phyloP scores from a whole-genome alignment of 305 asterid genomes.

The Ilex paraguariensis region DNA sequence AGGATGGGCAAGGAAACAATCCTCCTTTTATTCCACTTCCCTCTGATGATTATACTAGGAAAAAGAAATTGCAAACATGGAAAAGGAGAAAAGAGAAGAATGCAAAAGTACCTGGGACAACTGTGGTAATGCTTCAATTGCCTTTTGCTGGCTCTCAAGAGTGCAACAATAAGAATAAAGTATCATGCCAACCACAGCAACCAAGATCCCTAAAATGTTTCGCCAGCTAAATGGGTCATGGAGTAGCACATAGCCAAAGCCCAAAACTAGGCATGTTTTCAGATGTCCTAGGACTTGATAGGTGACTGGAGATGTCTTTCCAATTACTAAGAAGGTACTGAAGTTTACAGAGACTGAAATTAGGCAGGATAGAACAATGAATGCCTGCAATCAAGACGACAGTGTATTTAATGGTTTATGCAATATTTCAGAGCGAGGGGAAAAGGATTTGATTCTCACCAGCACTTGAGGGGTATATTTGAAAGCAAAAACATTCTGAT shows the following conservation, averaged over 20 bases:
- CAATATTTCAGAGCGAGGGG: constrained; percentile 9
- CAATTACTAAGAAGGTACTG: constrained; percentile 32
- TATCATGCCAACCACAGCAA: constrained; percentile 14
- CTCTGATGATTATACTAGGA: no score
- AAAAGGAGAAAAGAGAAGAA: neutral
- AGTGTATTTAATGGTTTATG: constrained; percentile 11
- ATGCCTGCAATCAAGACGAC: constrained; percentile 15
- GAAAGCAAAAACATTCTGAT: constrained; percentile 64
- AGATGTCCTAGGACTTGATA: constrained; percentile 35
- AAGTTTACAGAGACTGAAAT: constrained; percentile 35
- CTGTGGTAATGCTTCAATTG: neutral
- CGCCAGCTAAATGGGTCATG: constrained; percentile 20
- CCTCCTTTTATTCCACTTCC: neutral
- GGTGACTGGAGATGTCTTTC: constrained; percentile 36
- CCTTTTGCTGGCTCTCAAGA: constrained; percentile 1
- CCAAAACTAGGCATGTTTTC: constrained; percentile 34
- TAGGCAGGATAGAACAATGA: constrained; percentile 30
- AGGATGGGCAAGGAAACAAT: no score
- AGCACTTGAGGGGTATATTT: constrained; percentile 69
- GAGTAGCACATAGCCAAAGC: constrained; percentile 24
- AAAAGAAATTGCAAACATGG: no score
- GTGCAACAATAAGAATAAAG: constrained; percentile 12
- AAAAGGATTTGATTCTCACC: constrained; percentile 36
- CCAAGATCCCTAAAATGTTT: constrained; percentile 11
- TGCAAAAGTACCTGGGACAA: neutral